Percentiles rank a stretch among this genome's conserved stretches.
phyloP scores from a whole-genome alignment of 345 rosid genomes.

The Brassica napus region Da-Ae NC_063438.1:7210001-7210500 shows the following conservation, averaged over 20 bases:
- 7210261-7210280: neutral
- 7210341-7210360: constrained; percentile 66
- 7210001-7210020: neutral
- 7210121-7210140: constrained; percentile 72
- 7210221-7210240: neutral
- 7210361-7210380: constrained; percentile 81
- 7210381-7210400: constrained; percentile 93
- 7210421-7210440: constrained; percentile 51
- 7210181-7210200: neutral
- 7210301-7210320: constrained; percentile 53
- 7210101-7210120: constrained; percentile 62
- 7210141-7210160: constrained; percentile 61
- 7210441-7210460: neutral
- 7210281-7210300: neutral
- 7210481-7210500: neutral
- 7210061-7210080: constrained; percentile 22
- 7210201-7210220: neutral
- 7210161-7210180: neutral
- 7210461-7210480: neutral
- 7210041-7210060: constrained; percentile 16
- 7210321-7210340: constrained; percentile 74
- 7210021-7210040: neutral
- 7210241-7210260: constrained; percentile 21
- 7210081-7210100: constrained; percentile 22
- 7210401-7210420: constrained; percentile 18